These are phyloP conservation scores for Protostelium mycophagum DNA, from an alignment of 78 protist species.

Conservation along the genomic window DNA sequence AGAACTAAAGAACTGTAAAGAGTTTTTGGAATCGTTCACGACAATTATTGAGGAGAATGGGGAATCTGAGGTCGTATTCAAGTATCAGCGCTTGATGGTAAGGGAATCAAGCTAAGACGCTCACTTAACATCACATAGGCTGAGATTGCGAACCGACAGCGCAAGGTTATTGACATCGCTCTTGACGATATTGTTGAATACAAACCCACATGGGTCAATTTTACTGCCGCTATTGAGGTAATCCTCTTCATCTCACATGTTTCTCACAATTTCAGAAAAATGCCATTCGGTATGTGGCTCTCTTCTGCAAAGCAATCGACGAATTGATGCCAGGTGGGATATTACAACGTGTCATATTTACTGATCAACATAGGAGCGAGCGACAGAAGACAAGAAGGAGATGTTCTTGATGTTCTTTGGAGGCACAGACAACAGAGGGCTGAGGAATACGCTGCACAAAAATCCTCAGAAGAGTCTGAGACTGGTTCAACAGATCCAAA, in stretches of 20 bases:
- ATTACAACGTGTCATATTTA: constrained; percentile 22
- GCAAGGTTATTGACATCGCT: constrained; percentile 29
- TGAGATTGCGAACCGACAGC: constrained; percentile 14
- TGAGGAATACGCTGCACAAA: constrained; percentile 13
- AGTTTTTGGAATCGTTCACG: background rate
- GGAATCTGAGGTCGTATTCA: background rate
- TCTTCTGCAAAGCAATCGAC: constrained; percentile 51
- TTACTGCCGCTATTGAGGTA: background rate
- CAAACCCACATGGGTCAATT: background rate
- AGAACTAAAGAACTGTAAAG: background rate
- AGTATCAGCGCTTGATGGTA: background rate
- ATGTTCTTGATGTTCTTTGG: background rate
- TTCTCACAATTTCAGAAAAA: constrained; percentile 11
- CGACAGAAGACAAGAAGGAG: constrained; percentile 8
- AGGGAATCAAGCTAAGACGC: background rate
- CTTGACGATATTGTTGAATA: constrained; percentile 42
- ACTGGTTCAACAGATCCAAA: background rate
- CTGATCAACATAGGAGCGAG: constrained; percentile 8
- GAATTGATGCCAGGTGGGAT: constrained; percentile 14
- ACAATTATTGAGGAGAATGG: background rate
- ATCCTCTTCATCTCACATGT: constrained; percentile 7
- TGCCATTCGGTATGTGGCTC: constrained; percentile 21
- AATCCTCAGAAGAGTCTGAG: background rate
- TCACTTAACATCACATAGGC: background rate
- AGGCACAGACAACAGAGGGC: background rate